phyloP scores from a whole-genome alignment of 2,329 filamentous ascomycete genomes.

The Colletotrichum somersetense region DNA sequence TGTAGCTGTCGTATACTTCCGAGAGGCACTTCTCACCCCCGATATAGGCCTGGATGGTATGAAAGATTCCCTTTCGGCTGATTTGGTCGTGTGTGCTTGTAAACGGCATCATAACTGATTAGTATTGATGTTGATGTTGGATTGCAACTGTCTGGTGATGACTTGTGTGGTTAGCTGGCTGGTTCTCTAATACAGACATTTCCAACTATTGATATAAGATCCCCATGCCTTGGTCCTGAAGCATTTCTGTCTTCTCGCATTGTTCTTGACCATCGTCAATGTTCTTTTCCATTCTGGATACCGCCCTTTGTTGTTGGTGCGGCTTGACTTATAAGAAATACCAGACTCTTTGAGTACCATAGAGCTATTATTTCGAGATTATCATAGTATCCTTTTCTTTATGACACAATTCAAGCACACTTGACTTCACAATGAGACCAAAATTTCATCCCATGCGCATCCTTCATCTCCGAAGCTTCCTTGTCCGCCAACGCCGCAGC shows the following conservation, averaged over 20 bases:
- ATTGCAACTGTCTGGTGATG: not conserved
- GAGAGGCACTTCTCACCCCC: not conserved
- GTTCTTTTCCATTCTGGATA: not conserved
- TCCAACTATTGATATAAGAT: not conserved
- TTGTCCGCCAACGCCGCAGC: not conserved
- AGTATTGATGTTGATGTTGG: not conserved
- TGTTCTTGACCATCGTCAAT: not conserved
- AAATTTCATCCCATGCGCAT: not conserved
- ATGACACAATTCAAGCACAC: too few relatives aligned
- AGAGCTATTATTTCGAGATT: not conserved
- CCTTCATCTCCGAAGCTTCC: constrained; percentile 19
- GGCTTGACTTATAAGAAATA: not conserved
- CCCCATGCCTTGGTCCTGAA: not conserved
- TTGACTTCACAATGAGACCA: too few relatives aligned
- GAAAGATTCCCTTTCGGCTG: constrained; percentile 11
- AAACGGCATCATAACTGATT: not conserved
- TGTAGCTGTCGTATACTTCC: not conserved
- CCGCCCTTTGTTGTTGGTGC: not conserved
- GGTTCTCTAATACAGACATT: not conserved
- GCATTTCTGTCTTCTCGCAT: not conserved
- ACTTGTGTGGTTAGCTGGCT: not conserved
- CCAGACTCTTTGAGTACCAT: not conserved
- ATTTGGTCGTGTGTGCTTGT: not conserved
- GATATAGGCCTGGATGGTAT: not conserved
- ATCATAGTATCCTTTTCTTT: not conserved